Base-by-base conservation (phyloP, 2,329 filamentous ascomycete genomes). In the Sclerotinia trifoliorum region DNA sequence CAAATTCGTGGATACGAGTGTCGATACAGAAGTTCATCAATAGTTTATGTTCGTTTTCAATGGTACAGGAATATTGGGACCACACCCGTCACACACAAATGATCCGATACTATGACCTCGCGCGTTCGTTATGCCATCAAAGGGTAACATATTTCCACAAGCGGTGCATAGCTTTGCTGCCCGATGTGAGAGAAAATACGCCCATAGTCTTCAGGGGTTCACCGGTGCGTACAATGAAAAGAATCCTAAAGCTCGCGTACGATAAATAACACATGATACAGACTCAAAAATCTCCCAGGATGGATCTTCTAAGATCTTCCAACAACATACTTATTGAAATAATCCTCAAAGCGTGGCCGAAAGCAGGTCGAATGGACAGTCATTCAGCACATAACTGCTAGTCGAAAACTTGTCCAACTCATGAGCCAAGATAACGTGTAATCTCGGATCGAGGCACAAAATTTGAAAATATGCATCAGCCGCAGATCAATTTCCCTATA, bases 371-470 rank as follows among this genome's bases (percentile, higher is more conserved):
- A 51, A 5, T 62, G 2, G 17, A 39, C 0, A 26, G 26, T 3
- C 3, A 39, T 15, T 56, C 19, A 26, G 46, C n/a, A 51, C 15
- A 13, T 51, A 19, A n/a, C 19, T 51, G 32, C 13, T 19, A 21
- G 1, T 26, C 32, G 35, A 51, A 39, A 51, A 26, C 21, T 39
- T 42, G 0, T 7, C 15, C 15, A 63, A 51, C 46, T 63, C 46
- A 63, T 63, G 46, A 63, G 57, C n/a, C n/a, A 63, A 21, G n/a
- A 26, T 1, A 39, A 63, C 46, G 60, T 46, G 46, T 51, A 63
- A 62, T 63, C 32, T 21, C 29, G 26, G 35, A 51, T 26, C 32
- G 32, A 58, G n/a, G 32, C 60, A 63, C 32, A 35, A 51, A 39
- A 17, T 11, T 35, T 65, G 26, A 65, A 65, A 5, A n/a, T 39